Evolutionary conservation across 345 rosid species (phyloP).

Genomic region (Gossypium rotundifolium): DNA sequence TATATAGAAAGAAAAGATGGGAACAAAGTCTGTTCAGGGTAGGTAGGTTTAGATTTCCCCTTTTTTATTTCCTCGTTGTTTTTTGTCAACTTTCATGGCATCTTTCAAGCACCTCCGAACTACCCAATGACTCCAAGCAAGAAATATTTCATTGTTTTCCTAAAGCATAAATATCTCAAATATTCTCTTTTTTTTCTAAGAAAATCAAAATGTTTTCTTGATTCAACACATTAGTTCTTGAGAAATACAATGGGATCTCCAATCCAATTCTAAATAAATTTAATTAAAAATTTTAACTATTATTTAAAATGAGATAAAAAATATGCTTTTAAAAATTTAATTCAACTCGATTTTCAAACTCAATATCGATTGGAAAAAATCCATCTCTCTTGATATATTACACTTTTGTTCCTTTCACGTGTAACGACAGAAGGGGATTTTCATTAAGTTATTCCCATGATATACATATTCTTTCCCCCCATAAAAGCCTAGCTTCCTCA

Average conservation of each 20-base stretch:
- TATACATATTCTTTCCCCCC: conserved; percentile 4
- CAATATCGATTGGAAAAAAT: background rate
- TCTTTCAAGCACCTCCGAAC: conserved; percentile 29
- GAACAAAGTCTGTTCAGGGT: conserved; percentile 16
- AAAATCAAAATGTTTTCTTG: conserved; percentile 7
- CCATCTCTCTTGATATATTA: background rate
- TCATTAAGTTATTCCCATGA: conserved; percentile 24
- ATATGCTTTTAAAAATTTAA: no score
- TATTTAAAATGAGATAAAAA: no score
- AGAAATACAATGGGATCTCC: conserved; percentile 3
- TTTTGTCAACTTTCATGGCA: conserved; percentile 33
- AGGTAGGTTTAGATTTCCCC: conserved; percentile 33
- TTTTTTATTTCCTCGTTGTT: conserved; percentile 24
- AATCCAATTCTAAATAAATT: background rate
- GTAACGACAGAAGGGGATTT: conserved; percentile 31
- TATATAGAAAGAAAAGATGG: conserved; percentile 9
- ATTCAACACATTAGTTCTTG: background rate
- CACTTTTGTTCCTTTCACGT: conserved; percentile 22
- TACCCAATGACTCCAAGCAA: conserved; percentile 16
- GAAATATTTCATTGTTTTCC: background rate
- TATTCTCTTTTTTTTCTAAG: no score
- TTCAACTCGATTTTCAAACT: no score
- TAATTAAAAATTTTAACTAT: background rate
- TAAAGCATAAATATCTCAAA: background rate
- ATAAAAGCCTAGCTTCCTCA: conserved; percentile 15